Conservation (phyloP, 225 moss, liverwort and hornwort species). For the Rhytidiadelphus loreus region DNA sequence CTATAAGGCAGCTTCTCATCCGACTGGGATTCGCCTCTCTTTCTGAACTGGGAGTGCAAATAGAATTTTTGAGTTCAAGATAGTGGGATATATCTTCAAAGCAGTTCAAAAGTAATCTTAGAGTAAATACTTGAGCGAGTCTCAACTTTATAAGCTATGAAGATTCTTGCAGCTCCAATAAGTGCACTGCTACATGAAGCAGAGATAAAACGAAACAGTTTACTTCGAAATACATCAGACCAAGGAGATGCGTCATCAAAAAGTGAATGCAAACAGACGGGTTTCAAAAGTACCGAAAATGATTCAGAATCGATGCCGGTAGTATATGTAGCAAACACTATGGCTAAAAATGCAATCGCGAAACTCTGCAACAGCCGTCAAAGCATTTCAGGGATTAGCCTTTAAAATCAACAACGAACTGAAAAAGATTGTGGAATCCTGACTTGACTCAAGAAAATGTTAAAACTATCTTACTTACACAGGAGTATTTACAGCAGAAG, state of each 20-base stretch:
- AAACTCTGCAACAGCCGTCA: slow-evolving; percentile 63
- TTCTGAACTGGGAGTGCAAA: slow-evolving; percentile 46
- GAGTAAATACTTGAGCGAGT: not conserved
- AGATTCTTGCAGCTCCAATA: not conserved
- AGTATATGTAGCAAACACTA: slow-evolving; percentile 82
- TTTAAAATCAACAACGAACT: not conserved
- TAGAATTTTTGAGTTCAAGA: not conserved
- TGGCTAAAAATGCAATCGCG: slow-evolving; percentile 64
- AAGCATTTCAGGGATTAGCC: not conserved
- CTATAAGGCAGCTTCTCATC: slow-evolving; percentile 62
- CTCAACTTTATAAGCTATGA: not conserved
- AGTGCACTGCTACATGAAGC: not conserved
- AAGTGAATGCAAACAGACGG: not conserved
- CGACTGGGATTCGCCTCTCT: slow-evolving; percentile 10
- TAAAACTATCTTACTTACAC: not conserved
- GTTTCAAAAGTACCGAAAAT: slow-evolving; percentile 53
- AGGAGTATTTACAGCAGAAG: not conserved
- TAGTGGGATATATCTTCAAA: not conserved
- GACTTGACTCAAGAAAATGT: not conserved
- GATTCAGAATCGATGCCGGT: slow-evolving; percentile 86
- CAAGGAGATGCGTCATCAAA: not conserved
- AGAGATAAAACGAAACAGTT: not conserved
- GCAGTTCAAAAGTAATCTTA: not conserved
- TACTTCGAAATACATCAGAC: not conserved
- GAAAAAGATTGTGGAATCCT: not conserved